Evolutionary conservation across 1,139 yeast genomes (phyloP), one percentile per base, ranked within the genome.

Genomic region (Lodderomyces margitis): DNA sequence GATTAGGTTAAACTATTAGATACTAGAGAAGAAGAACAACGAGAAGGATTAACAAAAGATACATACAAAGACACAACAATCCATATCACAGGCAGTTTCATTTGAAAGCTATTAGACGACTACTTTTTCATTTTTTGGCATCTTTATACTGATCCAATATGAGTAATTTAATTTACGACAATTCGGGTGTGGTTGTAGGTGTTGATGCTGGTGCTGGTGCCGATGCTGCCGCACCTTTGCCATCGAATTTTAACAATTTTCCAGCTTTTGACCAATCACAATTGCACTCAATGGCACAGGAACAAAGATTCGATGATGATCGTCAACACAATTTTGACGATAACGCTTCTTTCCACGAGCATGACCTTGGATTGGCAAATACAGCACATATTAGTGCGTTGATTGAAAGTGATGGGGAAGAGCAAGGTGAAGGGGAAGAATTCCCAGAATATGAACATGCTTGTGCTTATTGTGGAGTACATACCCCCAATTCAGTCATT

Each of bases 391-490:
- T 32, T 17, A 36, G 32, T 28, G 32, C 32, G 5, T 28, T 28
- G 12, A 11, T 28, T 28, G 32, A 28, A 3, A 28, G 32, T 15
- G 32, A 35, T 12, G 30, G 2, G 9, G 19, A 15, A 17, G 37
- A 34, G n/a, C 43, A 31, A n/a, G 37, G 43, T 20, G 38, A 39
- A 9, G 43, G 38, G 14, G 37, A 39, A 19, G 38, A 34, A 24
- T 42, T 27, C 38, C 30, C 33, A 36, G 50, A 45, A 19, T 12
- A n/a, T 15, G 32, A 28, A 28, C 64, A 68, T 53, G 78, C 84
- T 0, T 83, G 91, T 55, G 68, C 83, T 1, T 89, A 89, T 59
- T 91, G 97, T 66, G 94, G 91, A 1, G 73, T 87, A 27, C 81
- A 81, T 49, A 65, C 79, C 5, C 75, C 88, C 0, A 63, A 78